A percentile compares a stretch with the other conserved stretches of the same genome.
Evolutionary conservation across 768 basidiomycete species (phyloP).

Genomic region (Mycena venus): DNA sequence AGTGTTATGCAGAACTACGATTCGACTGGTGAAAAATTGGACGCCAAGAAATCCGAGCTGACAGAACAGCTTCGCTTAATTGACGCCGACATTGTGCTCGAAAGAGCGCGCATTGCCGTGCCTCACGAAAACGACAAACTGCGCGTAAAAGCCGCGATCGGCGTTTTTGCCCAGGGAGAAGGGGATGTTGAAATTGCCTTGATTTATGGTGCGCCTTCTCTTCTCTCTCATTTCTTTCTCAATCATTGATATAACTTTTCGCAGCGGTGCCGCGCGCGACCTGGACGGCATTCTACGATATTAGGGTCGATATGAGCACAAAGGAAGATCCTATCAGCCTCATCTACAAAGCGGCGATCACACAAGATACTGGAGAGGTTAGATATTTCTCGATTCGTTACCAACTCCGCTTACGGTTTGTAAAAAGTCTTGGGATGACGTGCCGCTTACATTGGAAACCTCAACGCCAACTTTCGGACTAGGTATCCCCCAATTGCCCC

Average conservation of each 20-base stretch:
- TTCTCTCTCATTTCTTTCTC: not conserved
- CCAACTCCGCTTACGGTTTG: not conserved
- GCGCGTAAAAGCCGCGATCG: constrained; percentile 29
- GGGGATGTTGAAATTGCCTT: constrained; percentile 38
- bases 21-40: constrained; percentile 27
- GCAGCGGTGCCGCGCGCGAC: constrained; percentile 33
- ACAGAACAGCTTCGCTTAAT: constrained; percentile 28
- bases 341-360: constrained; percentile 37
- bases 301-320: constrained; percentile 35
- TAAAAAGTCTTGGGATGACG: constrained; percentile 39
- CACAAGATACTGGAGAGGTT: constrained; percentile 39
- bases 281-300: constrained; percentile 39
- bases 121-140: constrained; percentile 30
- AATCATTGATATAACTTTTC: not conserved
- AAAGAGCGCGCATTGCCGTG: not conserved
- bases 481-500: constrained; percentile 30
- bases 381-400: not conserved
- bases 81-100: constrained; percentile 25
- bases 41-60: constrained; percentile 27
- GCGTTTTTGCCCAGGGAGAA: constrained; percentile 35
- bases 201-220: constrained; percentile 34
- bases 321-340: constrained; percentile 33
- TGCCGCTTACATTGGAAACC: constrained; percentile 38
- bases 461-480: constrained; percentile 38
- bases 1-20: constrained; percentile 33